phyloP scores from a whole-genome alignment of 768 basidiomycete genomes.

The Inosperma sp. region DNA sequence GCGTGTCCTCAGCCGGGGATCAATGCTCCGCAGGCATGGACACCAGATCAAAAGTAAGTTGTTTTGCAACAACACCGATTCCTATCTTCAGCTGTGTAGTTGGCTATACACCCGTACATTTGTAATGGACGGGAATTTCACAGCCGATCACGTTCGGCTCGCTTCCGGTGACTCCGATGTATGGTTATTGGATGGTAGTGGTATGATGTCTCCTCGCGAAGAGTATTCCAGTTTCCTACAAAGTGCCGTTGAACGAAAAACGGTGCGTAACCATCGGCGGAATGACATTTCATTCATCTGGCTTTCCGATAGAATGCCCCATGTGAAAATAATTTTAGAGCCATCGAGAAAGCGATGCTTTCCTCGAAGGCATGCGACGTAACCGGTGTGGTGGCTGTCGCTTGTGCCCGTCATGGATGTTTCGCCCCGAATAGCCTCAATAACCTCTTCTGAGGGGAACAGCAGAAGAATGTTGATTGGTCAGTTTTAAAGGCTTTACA shows the following conservation, averaged over 20 bases:
- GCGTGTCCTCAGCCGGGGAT: conserved; percentile 25
- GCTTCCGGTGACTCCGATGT: background rate
- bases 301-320: conserved; percentile 4
- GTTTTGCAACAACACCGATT: too few species aligned
- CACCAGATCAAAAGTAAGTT: conserved; percentile 7
- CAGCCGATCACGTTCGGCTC: conserved; percentile 12
- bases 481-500: conserved; percentile 10
- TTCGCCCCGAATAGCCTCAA: conserved; percentile 6
- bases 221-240: background rate
- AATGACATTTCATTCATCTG: too few species aligned
- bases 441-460: conserved; percentile 11
- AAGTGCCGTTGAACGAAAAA: background rate
- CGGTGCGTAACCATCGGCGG: conserved; percentile 7
- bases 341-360: background rate
- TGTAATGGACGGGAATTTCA: too few species aligned
- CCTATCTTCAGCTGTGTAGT: too few species aligned
- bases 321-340: conserved; percentile 9
- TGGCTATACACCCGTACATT: too few species aligned
- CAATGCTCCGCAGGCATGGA: conserved; percentile 25
- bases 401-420: conserved; percentile 16
- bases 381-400: conserved; percentile 13
- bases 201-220: background rate
- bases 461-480: conserved; percentile 17
- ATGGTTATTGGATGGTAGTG: background rate
- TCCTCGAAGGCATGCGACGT: conserved; percentile 3